Evolutionary conservation across 352 stramenopile genomes (phyloP).

Genomic region (Globisporangium cylindrosporum): DNA sequence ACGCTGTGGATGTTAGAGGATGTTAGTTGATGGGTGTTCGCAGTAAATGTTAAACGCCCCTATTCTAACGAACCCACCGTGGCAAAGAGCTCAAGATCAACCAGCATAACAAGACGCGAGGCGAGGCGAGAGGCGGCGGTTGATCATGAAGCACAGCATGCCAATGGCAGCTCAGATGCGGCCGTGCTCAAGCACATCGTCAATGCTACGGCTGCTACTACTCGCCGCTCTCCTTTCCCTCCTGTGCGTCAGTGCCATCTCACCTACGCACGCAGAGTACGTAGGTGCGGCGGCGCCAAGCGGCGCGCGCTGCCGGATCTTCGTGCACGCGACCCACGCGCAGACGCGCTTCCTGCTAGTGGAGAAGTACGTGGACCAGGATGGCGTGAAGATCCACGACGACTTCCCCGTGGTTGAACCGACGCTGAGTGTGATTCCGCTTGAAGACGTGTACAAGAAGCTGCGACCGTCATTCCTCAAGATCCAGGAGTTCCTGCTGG

Average conservation of each 20-base stretch:
- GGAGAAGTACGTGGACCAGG: constrained; percentile 46
- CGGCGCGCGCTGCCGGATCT: constrained; percentile 48
- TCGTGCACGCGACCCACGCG: constrained; percentile 35
- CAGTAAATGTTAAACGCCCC: no score
- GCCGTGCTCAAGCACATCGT: neutral
- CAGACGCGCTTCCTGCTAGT: constrained; percentile 51
- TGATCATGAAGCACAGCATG: neutral
- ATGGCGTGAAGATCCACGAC: constrained; percentile 47
- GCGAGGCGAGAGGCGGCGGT: neutral
- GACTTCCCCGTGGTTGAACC: constrained; percentile 27
- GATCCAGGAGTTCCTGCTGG: constrained; percentile 32
- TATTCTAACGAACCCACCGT: no score
- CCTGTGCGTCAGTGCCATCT: neutral
- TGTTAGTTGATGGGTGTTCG: no score
- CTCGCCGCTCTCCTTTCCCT: constrained; percentile 15
- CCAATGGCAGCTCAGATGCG: neutral
- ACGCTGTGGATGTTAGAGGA: no score
- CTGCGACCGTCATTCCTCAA: constrained; percentile 44
- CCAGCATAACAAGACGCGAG: neutral
- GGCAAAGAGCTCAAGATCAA: neutral
- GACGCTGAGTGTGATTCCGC: constrained; percentile 21
- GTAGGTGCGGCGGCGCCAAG: constrained; percentile 16
- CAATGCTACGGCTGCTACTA: neutral
- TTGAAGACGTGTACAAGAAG: constrained; percentile 36
- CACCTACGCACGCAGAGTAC: constrained; percentile 10